These are phyloP conservation scores for Chaetomiaceae sp. DNA, from an alignment of 2,329 filamentous ascomycete genomes.

Conservation along the genomic window DNA sequence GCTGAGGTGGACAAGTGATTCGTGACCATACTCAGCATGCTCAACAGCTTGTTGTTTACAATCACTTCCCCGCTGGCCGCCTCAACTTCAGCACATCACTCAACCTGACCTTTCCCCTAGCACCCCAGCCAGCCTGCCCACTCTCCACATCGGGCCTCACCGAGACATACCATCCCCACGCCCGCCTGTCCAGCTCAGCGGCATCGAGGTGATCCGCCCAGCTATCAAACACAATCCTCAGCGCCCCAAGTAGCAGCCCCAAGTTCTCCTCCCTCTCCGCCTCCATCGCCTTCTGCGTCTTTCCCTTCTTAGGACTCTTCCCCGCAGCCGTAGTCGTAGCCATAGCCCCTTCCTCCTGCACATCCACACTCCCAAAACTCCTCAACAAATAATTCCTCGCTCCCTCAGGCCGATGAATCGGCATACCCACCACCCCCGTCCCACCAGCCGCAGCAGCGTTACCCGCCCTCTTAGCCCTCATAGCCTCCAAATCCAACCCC, in stretches of 20 bases:
- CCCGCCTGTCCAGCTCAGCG: constrained; percentile 67
- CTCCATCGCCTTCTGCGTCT: constrained; percentile 46
- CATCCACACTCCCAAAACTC: constrained; percentile 51
- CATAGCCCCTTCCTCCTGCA: constrained; percentile 15
- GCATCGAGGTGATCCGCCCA: constrained; percentile 62
- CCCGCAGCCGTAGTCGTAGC: constrained; percentile 2
- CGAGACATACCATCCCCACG: constrained; percentile 77
- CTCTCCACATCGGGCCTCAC: constrained; percentile 71
- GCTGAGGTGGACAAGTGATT: too few species aligned
- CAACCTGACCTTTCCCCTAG: constrained; percentile 67
- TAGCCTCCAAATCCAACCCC: constrained; percentile 54
- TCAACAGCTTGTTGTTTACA: too few species aligned
- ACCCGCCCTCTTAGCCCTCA: constrained; percentile 35
- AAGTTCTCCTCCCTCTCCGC: constrained; percentile 66
- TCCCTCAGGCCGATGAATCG: constrained; percentile 69
- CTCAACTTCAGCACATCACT: constrained; percentile 61
- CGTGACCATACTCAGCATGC: too few species aligned
- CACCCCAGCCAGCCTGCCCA: constrained; percentile 77
- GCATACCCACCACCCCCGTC: constrained; percentile 50
- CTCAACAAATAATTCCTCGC: constrained; percentile 57
- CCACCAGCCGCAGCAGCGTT: constrained; percentile 29
- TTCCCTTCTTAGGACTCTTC: constrained; percentile 38
- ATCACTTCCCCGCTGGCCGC: constrained; percentile 27
- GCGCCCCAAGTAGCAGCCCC: constrained; percentile 62
- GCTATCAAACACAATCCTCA: constrained; percentile 68